Percentiles rank a stretch among this genome's conserved stretches.
phyloP scores from a whole-genome alignment of 352 stramenopile species.

The Elongisporangium anandrum region DNA sequence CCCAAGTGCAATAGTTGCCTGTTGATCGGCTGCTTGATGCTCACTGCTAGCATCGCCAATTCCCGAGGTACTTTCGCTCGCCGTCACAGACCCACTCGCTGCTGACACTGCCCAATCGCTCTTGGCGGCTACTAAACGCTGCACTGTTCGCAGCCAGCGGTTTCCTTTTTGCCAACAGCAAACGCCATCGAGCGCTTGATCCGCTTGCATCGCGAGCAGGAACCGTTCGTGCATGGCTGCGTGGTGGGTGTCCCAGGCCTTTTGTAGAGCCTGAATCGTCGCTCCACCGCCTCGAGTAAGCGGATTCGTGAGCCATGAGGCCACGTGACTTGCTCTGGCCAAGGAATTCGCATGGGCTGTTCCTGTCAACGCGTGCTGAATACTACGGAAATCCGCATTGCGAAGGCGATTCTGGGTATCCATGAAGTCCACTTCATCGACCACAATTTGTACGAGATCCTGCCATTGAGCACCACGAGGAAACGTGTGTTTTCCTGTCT shows the following conservation, averaged over 20 bases:
- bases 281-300: slow-evolving; percentile 8
- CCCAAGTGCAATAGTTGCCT: not conserved
- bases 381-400: slow-evolving; percentile 29
- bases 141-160: slow-evolving; percentile 4
- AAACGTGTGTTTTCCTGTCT: not conserved
- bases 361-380: slow-evolving; percentile 18
- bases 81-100: not conserved
- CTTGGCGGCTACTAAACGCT: slow-evolving; percentile 7
- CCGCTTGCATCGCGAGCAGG: slow-evolving; percentile 22
- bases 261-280: slow-evolving; percentile 10
- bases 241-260: slow-evolving; percentile 20
- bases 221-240: slow-evolving; percentile 25
- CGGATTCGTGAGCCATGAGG: slow-evolving; percentile 10
- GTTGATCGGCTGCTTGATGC: not conserved
- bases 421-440: slow-evolving; percentile 32
- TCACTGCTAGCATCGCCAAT: not conserved
- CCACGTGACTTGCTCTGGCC: not conserved
- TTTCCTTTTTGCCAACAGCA: slow-evolving; percentile 15
- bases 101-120: not conserved
- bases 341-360: not conserved
- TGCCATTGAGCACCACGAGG: slow-evolving; percentile 10
- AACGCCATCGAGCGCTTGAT: slow-evolving; percentile 20
- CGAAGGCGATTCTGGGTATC: slow-evolving; percentile 18
- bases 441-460: slow-evolving; percentile 15
- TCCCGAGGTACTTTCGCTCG: not conserved